These are phyloP conservation scores for Tephrocybe sp. DNA, from an alignment of 768 basidiomycete species.

Conservation along the genomic window DNA sequence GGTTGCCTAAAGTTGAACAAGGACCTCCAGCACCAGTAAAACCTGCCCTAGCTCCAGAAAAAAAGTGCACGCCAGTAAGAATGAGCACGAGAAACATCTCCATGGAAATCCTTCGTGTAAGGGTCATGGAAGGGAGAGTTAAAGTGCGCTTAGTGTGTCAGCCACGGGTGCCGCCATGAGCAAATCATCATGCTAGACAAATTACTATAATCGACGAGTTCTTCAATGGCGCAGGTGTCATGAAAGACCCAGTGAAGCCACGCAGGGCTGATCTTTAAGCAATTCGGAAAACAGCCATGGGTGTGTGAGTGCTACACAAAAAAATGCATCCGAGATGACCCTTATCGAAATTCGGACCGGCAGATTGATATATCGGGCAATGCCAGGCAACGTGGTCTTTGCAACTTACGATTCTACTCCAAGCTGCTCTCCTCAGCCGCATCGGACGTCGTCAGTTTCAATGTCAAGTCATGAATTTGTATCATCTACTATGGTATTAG, in stretches of 20 bases:
- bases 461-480: too few relatives aligned
- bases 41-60: conserved; percentile 3
- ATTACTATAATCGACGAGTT: too few relatives aligned
- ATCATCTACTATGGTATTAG: too few relatives aligned
- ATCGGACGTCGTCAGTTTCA: too few relatives aligned
- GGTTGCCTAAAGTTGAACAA: conserved; percentile 46
- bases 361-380: neutral
- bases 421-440: too few relatives aligned
- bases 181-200: neutral
- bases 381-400: neutral
- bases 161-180: neutral
- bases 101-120: neutral
- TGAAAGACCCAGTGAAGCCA: too few relatives aligned
- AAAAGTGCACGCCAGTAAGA: neutral
- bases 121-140: neutral
- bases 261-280: too few relatives aligned
- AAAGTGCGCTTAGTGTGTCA: neutral
- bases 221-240: too few relatives aligned
- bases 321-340: neutral
- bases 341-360: too few relatives aligned
- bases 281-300: too few relatives aligned
- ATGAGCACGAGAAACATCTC: neutral
- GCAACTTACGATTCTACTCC: neutral
- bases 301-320: too few relatives aligned
- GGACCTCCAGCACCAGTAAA: conserved; percentile 9